phyloP scores from a whole-genome alignment of 805 yeast genomes.

The Ascoidea rubescens region DNA sequence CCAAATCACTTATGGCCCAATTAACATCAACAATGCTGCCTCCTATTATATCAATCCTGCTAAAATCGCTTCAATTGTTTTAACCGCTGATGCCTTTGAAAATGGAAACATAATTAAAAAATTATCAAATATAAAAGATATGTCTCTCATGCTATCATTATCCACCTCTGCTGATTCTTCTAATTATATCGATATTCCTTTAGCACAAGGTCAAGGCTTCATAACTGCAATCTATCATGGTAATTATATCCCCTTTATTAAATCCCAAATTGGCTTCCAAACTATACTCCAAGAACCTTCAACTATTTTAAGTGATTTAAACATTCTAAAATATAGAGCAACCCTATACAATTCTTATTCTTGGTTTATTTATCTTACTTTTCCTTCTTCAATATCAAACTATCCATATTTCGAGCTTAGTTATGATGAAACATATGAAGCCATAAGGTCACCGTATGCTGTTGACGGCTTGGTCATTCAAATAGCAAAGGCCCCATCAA shows the following conservation, averaged over 20 bases:
- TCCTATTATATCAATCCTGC: slow-evolving; percentile 46
- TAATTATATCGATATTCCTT: slow-evolving; percentile 30
- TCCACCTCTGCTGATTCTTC: slow-evolving; percentile 6
- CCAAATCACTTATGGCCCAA: slow-evolving; percentile 55
- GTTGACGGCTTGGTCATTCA: slow-evolving; percentile 31
- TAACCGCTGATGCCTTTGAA: slow-evolving; percentile 29
- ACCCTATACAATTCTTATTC: slow-evolving; percentile 33
- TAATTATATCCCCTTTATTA: slow-evolving; percentile 28
- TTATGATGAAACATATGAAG: slow-evolving; percentile 18
- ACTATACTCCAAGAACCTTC: slow-evolving; percentile 20
- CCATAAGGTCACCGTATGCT: slow-evolving; percentile 22
- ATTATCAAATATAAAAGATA: slow-evolving; percentile 32
- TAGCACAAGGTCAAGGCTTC: slow-evolving; percentile 51
- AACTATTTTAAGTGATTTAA: slow-evolving; percentile 23
- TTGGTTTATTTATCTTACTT: slow-evolving; percentile 40
- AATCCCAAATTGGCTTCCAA: slow-evolving; percentile 31
- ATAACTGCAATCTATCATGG: slow-evolving; percentile 37
- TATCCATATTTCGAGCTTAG: slow-evolving; percentile 17
- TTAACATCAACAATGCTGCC: slow-evolving; percentile 29
- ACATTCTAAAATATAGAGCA: slow-evolving; percentile 32
- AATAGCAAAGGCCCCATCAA: slow-evolving; percentile 32
- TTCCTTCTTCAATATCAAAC: slow-evolving; percentile 19
- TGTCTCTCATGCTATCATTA: slow-evolving; percentile 32
- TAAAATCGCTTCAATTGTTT: slow-evolving; percentile 35
- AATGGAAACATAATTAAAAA: slow-evolving; percentile 23